Base-by-base conservation (phyloP, 441 rosid genomes). In the Gossypium schwendimanii region DNA sequence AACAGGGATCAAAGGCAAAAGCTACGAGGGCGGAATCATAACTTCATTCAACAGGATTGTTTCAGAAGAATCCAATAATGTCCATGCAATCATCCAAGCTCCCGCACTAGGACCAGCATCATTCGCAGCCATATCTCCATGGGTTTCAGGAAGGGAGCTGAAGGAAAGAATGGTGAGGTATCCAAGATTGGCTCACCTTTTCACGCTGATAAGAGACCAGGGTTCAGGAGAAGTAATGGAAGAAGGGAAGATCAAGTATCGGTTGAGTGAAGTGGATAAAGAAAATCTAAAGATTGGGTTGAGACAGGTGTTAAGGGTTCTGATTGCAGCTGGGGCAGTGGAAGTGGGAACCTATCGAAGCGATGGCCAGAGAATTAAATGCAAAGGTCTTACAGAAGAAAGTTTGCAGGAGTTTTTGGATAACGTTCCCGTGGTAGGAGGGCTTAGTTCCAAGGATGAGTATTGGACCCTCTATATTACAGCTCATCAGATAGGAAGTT, bases 401-500 rank as follows among this genome's bases (percentile, higher is more conserved):
- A 86, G 88, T 3, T 28, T 87, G 33, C 91, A 92, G 74, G 84
- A 81, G 75, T 88, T 90, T 58, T 26, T 88, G 71, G 79, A 76
- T 8, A 73, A 81, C 2, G 80, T 86, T 8, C 44, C 77, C 0
- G 58, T 50, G 3, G 75, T 78, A 0, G 83, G 85, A n/a, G 92
- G 92, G 44, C 65, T 81, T 15, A 15, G 49, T 12, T 84, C 90
- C 0, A 66, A 63, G 74, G 84, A 76, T 1, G 85, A 89, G 72
- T 41, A 81, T 24, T 89, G 93, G 89, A 69, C 69, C 12, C 11
- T 75, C 44, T 77, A 79, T 49, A 4, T 73, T 26, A 80, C 98
- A 0, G 97, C 94, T 14, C 94, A 90, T 75, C 98, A 89, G 73
- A 86, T 94, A 85, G 89, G 95, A 18, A 87, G 97, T 69, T 87